phyloP scores from a whole-genome alignment of 345 rosid species.

The Populus ilicifolia region DNA sequence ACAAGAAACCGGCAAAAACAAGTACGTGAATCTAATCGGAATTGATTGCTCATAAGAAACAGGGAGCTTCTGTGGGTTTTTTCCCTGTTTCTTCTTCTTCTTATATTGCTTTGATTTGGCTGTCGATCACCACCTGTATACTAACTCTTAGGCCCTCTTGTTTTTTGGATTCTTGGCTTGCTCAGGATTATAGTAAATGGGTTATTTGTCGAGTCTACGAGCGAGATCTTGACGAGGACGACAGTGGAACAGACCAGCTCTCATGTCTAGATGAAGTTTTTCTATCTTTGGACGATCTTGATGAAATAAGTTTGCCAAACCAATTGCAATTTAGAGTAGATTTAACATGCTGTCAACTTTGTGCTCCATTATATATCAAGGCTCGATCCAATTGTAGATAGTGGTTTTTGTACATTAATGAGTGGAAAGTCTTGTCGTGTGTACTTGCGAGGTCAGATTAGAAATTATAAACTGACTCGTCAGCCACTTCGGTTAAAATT shows the following conservation, averaged over 20 bases:
- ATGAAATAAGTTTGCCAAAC: slow-evolving; percentile 80
- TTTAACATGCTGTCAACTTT: not conserved
- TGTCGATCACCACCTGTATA: no score
- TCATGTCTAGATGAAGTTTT: slow-evolving; percentile 96
- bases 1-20: slow-evolving; percentile 37
- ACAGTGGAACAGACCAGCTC: slow-evolving; percentile 51
- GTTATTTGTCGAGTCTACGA: slow-evolving; percentile 84
- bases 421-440: no score
- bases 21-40: slow-evolving; percentile 21
- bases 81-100: no score
- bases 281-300: slow-evolving; percentile 84
- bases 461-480: no score
- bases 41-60: no score
- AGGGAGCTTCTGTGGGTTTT: no score
- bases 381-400: not conserved
- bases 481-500: no score
- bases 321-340: not conserved
- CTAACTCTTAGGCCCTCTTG: not conserved
- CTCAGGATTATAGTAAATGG: slow-evolving; percentile 84
- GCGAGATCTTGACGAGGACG: slow-evolving; percentile 41
- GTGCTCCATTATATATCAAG: not conserved
- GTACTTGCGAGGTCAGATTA: no score
- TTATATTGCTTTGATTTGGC: no score
- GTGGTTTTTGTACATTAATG: not conserved
- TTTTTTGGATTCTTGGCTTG: not conserved